phyloP scores from a whole-genome alignment of 73 alveolate species.

The Diophrys sp. region DNA sequence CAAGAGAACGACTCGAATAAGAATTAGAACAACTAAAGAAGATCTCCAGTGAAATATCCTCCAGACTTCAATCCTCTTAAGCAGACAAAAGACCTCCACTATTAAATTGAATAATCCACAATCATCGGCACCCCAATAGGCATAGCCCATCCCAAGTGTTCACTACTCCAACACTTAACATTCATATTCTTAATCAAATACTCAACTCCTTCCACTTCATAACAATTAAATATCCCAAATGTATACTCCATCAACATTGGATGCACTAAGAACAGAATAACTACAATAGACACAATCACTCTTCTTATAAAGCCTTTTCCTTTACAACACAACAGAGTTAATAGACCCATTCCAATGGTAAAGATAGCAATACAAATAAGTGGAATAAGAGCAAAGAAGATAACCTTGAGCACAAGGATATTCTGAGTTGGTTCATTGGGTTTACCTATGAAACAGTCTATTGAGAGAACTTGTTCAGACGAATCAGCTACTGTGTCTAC shows the following conservation, averaged over 20 bases:
- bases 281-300: no score
- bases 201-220: neutral
- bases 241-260: neutral
- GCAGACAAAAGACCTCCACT: no score
- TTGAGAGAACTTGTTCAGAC: neutral
- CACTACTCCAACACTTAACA: neutral
- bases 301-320: no score
- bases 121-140: slow-evolving; percentile 1
- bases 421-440: no score
- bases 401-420: neutral
- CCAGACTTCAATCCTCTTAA: neutral
- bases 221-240: neutral
- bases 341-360: no score
- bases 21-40: slow-evolving; percentile 7
- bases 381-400: neutral
- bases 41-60: slow-evolving; percentile 1
- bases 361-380: neutral
- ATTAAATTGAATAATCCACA: no score
- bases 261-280: no score
- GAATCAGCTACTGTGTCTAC: neutral
- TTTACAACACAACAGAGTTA: no score
- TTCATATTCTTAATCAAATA: neutral
- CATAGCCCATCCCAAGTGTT: neutral
- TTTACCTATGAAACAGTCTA: no score
- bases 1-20: neutral